Base-by-base conservation (phyloP, 139 green algal genomes). In the Diplosphaera chodatii region DNA sequence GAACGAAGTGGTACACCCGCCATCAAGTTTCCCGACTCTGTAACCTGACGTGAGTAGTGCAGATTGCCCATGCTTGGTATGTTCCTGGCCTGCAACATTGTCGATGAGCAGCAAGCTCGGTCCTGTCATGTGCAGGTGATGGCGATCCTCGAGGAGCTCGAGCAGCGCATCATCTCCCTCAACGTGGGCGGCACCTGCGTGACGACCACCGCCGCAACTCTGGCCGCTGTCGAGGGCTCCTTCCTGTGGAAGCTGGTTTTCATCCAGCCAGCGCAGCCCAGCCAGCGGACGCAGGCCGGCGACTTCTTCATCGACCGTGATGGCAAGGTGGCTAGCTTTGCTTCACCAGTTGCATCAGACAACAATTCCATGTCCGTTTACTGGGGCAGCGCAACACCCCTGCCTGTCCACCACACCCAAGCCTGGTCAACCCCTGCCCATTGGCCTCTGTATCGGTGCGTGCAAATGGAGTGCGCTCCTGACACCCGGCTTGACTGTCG, bases 241-340 rank as follows among this genome's bases (percentile, higher is more conserved):
- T 83, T 78, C 31, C 40, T 83, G 1, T 69, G 40, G 37, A 82
- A 77, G 67, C 66, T 83, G 62, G 48, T 73, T 1, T 48, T 48
- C 37, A 48, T 48, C 37, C 37, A 48, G 37, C 41, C 68, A 21
- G 74, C 75, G 20, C 69, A 72, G 34, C 68, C 59, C 18, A 34
- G 64, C 31, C 64, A 27, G 10, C n/a, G 48, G 21, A 30, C 55
- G 21, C 56, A 34, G 5, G 25, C 70, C 22, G 31, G 59, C 21
- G 78, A 84, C 55, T 84, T 75, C 63, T 84, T 82, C 55, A 69
- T 84, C 2, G 78, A 84, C 69, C 63, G 78, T 8, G 66, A 55
- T 62, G 76, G 76, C 67, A 81, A 78, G 71, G 76, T 81, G 55
- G 20, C 41, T 23, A 40, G 25, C 1, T 0, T 20, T 23, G 72